These are phyloP conservation scores for Penicillium fimorum DNA, from an alignment of 495 filamentous ascomycete species.

Conservation along the genomic window DNA sequence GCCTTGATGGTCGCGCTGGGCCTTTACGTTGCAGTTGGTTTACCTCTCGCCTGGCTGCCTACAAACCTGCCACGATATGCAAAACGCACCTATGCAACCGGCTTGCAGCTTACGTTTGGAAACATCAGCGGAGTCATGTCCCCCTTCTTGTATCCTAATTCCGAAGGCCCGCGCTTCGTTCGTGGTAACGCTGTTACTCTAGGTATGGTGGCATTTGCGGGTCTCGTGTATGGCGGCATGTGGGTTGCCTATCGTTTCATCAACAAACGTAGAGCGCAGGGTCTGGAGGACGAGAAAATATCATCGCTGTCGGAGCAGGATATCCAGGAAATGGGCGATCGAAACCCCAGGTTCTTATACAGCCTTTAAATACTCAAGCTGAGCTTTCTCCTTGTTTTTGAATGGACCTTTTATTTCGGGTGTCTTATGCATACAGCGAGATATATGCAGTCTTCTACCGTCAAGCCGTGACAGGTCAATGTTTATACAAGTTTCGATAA, in stretches of 20 bases:
- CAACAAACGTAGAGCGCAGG: constrained; percentile 55
- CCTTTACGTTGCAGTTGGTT: constrained; percentile 65
- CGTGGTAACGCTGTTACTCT: constrained; percentile 50
- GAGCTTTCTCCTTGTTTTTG: constrained; percentile 11
- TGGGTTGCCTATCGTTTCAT: constrained; percentile 52
- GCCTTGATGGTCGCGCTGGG: constrained; percentile 71
- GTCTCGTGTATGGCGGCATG: constrained; percentile 49
- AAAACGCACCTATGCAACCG: constrained; percentile 68
- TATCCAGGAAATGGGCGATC: constrained; percentile 67
- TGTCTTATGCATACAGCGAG: not conserved
- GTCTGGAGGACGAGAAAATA: constrained; percentile 53
- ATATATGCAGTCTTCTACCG: not conserved
- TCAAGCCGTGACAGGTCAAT: not conserved
- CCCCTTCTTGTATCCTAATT: constrained; percentile 51
- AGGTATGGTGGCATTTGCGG: constrained; percentile 39
- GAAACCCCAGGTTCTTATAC: constrained; percentile 60
- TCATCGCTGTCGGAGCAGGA: constrained; percentile 60
- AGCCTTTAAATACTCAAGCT: constrained; percentile 34
- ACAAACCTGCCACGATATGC: constrained; percentile 63
- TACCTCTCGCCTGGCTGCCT: constrained; percentile 68
- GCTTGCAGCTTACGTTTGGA: constrained; percentile 64
- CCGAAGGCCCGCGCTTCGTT: constrained; percentile 42
- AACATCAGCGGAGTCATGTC: constrained; percentile 70
- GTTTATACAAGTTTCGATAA: not conserved
- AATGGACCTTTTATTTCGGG: not conserved